Conservation (phyloP, 345 rosid genomes). For the Corchorus olitorius region DNA sequence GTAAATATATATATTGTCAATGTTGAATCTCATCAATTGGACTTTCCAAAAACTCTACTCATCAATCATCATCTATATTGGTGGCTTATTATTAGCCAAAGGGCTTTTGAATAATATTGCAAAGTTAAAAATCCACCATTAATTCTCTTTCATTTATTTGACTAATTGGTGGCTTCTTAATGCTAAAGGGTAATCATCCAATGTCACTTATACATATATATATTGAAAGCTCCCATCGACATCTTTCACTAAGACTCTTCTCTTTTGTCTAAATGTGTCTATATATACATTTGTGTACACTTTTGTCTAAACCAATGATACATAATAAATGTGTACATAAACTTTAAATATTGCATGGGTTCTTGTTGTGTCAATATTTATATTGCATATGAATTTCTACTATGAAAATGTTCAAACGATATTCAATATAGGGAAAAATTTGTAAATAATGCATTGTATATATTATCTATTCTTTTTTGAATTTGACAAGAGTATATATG, state of each 20-base stretch:
- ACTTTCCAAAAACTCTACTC: not conserved
- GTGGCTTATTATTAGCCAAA: not conserved
- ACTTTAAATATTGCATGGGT: too few relatives aligned
- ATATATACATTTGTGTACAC: not conserved
- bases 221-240: conserved; percentile 12
- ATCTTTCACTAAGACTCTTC: not conserved
- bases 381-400: not conserved
- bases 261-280: not conserved
- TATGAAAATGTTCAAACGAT: too few relatives aligned
- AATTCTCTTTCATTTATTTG: not conserved
- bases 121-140: not conserved
- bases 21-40: not conserved
- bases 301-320: too few relatives aligned
- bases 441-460: too few relatives aligned
- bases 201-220: too few relatives aligned
- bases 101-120: not conserved
- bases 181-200: not conserved
- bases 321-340: too few relatives aligned
- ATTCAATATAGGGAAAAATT: too few relatives aligned
- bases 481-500: too few relatives aligned
- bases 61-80: conserved; percentile 7
- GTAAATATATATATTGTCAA: not conserved
- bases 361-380: not conserved
- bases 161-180: not conserved
- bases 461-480: too few relatives aligned